A percentile compares a stretch with the other conserved stretches of the same genome.
These are phyloP conservation scores for Alternaria atra DNA, from an alignment of 2,329 filamentous ascomycete genomes.

Conservation along the genomic window DNA sequence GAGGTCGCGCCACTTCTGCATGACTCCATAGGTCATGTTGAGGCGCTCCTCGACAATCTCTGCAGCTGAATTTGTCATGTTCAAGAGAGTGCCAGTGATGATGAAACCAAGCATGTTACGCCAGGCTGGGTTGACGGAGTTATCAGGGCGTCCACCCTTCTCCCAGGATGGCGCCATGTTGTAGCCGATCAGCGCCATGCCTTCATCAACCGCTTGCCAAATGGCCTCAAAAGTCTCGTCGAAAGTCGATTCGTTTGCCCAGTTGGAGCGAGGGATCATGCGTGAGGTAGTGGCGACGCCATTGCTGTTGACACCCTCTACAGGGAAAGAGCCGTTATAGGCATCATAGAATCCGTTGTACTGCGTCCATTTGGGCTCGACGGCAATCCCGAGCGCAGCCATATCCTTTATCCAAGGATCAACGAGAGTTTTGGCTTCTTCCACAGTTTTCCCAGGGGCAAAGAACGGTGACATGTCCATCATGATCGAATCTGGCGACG, in stretches of 20 bases:
- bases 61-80: neutral
- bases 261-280: conserved; percentile 1
- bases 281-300: neutral
- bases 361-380: neutral
- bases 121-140: conserved; percentile 7
- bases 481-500: neutral
- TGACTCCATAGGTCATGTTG: conserved; percentile 2
- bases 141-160: conserved; percentile 7
- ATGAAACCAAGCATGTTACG: conserved; percentile 4
- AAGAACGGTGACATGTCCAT: conserved; percentile 5
- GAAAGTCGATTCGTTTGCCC: neutral
- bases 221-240: neutral
- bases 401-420: neutral
- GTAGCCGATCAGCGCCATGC: conserved; percentile 3
- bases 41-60: neutral
- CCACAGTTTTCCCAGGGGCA: neutral
- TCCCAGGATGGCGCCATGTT: conserved; percentile 3
- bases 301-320: neutral
- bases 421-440: neutral
- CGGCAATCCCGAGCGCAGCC: neutral
- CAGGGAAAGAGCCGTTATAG: neutral
- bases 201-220: neutral
- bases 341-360: conserved; percentile 1
- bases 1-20: conserved; percentile 1
- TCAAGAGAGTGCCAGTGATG: neutral